A percentile compares a stretch with the other conserved stretches of the same genome.
Conservation (phyloP, 2,329 filamentous ascomycete genomes). For the Apiospora phragmitis region DNA sequence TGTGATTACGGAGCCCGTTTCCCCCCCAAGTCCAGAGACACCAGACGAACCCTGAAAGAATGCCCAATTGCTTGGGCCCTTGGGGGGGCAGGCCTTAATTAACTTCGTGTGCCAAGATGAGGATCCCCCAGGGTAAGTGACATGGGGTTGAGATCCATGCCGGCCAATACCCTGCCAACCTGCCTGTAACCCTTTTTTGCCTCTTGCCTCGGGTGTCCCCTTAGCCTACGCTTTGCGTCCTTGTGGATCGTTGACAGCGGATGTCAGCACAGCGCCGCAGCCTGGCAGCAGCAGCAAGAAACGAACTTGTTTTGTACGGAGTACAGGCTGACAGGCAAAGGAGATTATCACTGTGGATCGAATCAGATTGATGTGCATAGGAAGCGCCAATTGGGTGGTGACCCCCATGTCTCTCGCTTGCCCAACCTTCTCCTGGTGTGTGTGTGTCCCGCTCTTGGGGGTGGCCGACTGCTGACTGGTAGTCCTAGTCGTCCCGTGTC, state of each 20-base stretch:
- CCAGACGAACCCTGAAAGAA: neutral
- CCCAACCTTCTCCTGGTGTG: conserved; percentile 14
- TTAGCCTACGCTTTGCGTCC: neutral
- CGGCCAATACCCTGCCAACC: neutral
- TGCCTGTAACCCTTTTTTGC: neutral
- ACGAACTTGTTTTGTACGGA: neutral
- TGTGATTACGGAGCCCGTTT: conserved; percentile 1
- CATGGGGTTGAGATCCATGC: neutral
- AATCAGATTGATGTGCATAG: neutral
- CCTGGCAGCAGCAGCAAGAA: neutral
- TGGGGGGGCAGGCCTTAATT: conserved; percentile 16
- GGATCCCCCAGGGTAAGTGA: conserved; percentile 11
- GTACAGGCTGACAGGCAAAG: neutral
- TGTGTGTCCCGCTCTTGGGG: neutral
- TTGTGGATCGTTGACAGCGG: neutral
- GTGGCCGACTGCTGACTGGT: neutral
- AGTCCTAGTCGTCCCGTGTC: neutral
- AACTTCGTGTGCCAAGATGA: conserved; percentile 13
- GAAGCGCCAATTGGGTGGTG: neutral
- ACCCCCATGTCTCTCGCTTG: conserved; percentile 15
- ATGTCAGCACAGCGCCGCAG: neutral
- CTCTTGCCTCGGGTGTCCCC: neutral
- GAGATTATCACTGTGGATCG: conserved; percentile 6
- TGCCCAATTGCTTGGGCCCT: conserved; percentile 9
- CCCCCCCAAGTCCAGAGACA: neutral